phyloP scores from a whole-genome alignment of 176 grass and related monocot genomes.

The Avena eriantha region DNA sequence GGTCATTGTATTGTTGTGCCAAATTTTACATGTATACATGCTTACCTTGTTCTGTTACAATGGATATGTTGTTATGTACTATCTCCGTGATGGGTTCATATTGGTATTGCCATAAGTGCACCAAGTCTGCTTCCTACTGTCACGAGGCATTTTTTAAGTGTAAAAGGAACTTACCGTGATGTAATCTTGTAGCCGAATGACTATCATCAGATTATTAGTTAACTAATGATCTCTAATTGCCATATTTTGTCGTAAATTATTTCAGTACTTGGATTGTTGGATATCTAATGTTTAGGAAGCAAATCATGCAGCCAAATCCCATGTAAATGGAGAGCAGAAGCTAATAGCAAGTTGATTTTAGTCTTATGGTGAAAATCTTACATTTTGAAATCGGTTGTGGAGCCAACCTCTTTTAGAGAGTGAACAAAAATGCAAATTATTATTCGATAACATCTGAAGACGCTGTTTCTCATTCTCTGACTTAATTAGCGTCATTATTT shows the following conservation, averaged over 20 bases:
- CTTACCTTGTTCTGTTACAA: neutral
- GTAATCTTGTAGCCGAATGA: neutral
- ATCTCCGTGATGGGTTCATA: neutral
- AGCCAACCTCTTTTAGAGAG: neutral
- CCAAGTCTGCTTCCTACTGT: neutral
- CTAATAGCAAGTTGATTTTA: neutral
- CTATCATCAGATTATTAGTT: neutral
- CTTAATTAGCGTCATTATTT: neutral
- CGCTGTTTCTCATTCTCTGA: constrained; percentile 6
- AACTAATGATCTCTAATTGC: neutral
- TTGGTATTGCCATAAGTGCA: neutral
- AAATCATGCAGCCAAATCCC: constrained; percentile 3
- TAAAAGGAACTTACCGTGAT: neutral
- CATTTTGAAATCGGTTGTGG: neutral
- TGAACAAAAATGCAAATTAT: neutral
- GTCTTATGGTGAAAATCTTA: neutral
- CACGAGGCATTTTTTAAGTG: neutral
- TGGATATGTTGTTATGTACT: neutral
- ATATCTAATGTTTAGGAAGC: neutral
- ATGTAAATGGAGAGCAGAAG: neutral
- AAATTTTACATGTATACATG: neutral
- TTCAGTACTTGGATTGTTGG: neutral
- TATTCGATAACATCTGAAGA: neutral
- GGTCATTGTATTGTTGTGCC: neutral
- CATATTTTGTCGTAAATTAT: neutral